Base-by-base conservation (phyloP, 108 stramenopile species). In the Epithemia pelagica region DNA sequence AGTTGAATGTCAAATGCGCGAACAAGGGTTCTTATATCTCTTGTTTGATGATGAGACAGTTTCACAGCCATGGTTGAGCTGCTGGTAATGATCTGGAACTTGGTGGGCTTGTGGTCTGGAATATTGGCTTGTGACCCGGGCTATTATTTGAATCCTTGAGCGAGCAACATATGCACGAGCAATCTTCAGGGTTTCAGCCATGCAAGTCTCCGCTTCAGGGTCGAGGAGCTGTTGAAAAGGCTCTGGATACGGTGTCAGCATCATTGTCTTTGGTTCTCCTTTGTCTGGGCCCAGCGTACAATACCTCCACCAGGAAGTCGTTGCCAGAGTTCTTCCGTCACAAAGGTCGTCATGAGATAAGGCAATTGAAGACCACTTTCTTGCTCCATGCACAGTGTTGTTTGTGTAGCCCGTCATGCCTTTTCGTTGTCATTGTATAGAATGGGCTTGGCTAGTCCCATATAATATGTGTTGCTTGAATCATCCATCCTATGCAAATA, bases 261-360 rank as follows among this genome's bases (percentile, higher is more conserved):
- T 99, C 82, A 99, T 98, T 31, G 96, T 79, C 56, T 82, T 59
- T 0, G 90, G 69, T 63, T 97, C 97, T 32, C 67, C 61, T 30
- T 81, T 77, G 53, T 93, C 95, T 28, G 94, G n/a, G n/a, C n/a
- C n/a, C n/a, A n/a, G n/a, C n/a, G n/a, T n/a, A n/a, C 76, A 24
- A 83, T 91, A 24, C 96, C 95, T 30, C 97, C 86, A 32, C 95
- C 95, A 55, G 99, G 99, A n/a, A 99, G 84, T 60, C 99, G 86
- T 72, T 99, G 99, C 99, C 99, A 99, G 20, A 99, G 84, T 76
- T 99, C 99, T 79, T 99, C 99, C 3, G 97, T 98, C n/a, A 99
- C 94, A 75, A 96, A 99, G 30, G 99, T 97, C 96, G 98, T 98
- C 89, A 98, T 88, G 19, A 96, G 97, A 79, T 99, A 97, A 52